Conservation (phyloP, 2,329 filamentous ascomycete genomes). For the Whalleya microplaca region DNA sequence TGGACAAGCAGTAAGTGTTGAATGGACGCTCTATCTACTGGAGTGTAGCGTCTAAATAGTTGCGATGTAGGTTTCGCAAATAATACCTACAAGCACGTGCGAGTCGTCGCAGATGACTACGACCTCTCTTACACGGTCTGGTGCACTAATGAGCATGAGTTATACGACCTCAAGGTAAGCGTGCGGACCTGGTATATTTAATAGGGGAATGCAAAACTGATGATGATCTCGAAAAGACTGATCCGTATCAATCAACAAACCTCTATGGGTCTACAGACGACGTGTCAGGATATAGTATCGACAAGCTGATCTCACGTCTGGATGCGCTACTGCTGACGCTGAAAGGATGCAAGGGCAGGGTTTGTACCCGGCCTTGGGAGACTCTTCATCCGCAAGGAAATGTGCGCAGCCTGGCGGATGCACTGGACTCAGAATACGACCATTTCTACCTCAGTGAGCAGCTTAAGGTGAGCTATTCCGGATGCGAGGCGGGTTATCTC, state of each 20-base stretch:
- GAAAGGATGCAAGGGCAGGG: constrained; percentile 60
- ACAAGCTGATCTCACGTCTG: no score
- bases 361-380: constrained; percentile 60
- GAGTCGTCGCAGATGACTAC: constrained; percentile 58
- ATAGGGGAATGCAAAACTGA: no score
- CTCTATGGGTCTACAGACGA: no score
- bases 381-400: constrained; percentile 57
- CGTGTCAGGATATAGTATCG: no score
- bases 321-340: constrained; percentile 61
- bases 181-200: not conserved
- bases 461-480: constrained; percentile 53
- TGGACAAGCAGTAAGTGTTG: not conserved
- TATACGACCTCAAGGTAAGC: constrained; percentile 63
- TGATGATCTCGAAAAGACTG: no score
- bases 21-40: not conserved
- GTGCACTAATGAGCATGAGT: constrained; percentile 69
- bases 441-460: constrained; percentile 54
- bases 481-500: constrained; percentile 61
- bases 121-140: constrained; percentile 69
- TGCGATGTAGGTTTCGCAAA: constrained; percentile 28
- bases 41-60: not conserved
- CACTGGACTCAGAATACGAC: constrained; percentile 53
- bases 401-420: constrained; percentile 55
- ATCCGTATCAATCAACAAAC: no score
- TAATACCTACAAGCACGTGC: constrained; percentile 65